phyloP scores from a whole-genome alignment of 805 yeast genomes.

The Maudiozyma turicensis region DNA sequence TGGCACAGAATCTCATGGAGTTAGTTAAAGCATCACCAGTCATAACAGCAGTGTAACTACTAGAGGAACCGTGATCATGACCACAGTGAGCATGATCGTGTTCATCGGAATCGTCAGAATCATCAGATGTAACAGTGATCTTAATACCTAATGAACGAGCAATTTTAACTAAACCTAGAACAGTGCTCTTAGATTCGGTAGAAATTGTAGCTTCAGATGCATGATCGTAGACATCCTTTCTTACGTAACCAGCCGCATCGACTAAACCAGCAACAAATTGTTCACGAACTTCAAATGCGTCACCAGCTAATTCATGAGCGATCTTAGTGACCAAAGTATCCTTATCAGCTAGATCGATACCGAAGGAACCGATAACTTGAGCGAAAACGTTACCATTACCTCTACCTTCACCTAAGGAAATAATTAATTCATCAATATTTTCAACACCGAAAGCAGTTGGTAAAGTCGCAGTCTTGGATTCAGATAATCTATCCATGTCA shows the following conservation, averaged over 20 bases:
- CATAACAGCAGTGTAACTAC: conserved; percentile 13
- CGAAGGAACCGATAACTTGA: conserved; percentile 11
- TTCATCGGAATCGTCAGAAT: conserved; percentile 3
- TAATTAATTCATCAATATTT: background rate
- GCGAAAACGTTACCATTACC: conserved; percentile 11
- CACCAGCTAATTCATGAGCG: conserved; percentile 19
- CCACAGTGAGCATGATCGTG: background rate
- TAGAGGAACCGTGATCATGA: background rate
- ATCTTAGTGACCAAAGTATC: conserved; percentile 9
- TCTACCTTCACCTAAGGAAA: background rate
- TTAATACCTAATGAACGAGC: conserved; percentile 38
- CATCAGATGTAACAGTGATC: conserved; percentile 12
- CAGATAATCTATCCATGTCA: background rate
- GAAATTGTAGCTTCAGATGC: conserved; percentile 18
- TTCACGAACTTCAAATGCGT: conserved; percentile 32
- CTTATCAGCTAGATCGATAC: background rate
- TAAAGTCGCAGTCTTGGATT: background rate
- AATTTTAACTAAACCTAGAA: conserved; percentile 26
- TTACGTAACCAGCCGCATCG: conserved; percentile 30
- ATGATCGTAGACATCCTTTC: conserved; percentile 3
- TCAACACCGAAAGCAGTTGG: background rate
- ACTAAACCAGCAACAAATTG: conserved; percentile 35
- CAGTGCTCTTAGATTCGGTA: conserved; percentile 19
- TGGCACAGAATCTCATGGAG: conserved; percentile 23
- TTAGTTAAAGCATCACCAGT: conserved; percentile 21